phyloP scores from a whole-genome alignment of 331 rosid species.

The Malus hybrid region DNA sequence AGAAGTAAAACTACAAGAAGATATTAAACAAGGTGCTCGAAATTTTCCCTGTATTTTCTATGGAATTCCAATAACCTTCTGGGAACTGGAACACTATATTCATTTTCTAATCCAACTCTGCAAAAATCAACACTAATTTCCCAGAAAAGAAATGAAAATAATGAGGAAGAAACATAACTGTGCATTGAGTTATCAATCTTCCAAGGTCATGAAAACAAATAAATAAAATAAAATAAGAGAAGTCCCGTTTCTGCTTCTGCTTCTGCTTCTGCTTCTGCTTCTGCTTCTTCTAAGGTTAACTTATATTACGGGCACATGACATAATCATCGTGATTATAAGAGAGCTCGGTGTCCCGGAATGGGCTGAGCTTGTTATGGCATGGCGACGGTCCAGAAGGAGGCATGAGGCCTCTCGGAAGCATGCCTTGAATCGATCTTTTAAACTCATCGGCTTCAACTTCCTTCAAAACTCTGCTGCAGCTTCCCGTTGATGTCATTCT shows the following conservation, averaged over 20 bases:
- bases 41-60: no score
- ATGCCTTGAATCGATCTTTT: slow-evolving; percentile 25
- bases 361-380: slow-evolving; percentile 61
- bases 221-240: background rate
- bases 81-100: background rate
- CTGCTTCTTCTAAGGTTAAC: background rate
- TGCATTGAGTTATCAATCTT: background rate
- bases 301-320: slow-evolving; percentile 36
- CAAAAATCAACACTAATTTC: background rate
- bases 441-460: background rate
- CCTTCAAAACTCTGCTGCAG: slow-evolving; percentile 25
- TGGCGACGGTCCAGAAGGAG: slow-evolving; percentile 71
- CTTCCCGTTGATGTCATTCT: slow-evolving; percentile 25
- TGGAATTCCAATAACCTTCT: no score
- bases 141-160: background rate
- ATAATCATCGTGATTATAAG: slow-evolving; percentile 22
- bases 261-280: background rate
- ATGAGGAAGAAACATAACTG: background rate
- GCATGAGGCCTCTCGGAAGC: slow-evolving; percentile 52
- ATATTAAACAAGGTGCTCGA: no score
- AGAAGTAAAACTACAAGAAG: no score
- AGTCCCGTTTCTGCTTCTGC: background rate
- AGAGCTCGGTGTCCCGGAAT: slow-evolving; percentile 9
- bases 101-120: background rate
- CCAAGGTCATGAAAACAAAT: background rate